Conservation (phyloP, 2,329 filamentous ascomycete species). For the Botrytis sinoallii region DNA sequence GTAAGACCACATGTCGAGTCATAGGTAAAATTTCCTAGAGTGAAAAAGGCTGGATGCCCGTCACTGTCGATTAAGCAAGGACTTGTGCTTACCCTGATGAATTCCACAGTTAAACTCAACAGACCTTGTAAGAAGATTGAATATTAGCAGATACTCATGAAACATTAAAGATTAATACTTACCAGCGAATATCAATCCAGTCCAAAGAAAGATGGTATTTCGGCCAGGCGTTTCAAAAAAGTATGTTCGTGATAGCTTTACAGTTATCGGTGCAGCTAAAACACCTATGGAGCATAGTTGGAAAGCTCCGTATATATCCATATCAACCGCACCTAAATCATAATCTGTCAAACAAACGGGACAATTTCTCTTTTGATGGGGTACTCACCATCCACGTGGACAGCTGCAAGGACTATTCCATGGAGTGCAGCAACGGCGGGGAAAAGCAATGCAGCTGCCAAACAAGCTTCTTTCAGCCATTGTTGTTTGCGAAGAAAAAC, state of each 20-base stretch:
- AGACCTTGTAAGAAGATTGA: constrained; percentile 44
- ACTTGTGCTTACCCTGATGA: constrained; percentile 51
- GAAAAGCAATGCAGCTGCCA: constrained; percentile 60
- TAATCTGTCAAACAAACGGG: constrained; percentile 10
- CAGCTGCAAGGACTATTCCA: constrained; percentile 56
- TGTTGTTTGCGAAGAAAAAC: constrained; percentile 58
- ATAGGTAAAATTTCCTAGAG: constrained; percentile 45
- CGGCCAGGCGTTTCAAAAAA: constrained; percentile 57
- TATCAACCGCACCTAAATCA: constrained; percentile 56
- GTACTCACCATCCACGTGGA: constrained; percentile 56
- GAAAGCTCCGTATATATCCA: constrained; percentile 67
- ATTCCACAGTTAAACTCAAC: constrained; percentile 61
- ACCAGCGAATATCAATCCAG: constrained; percentile 58
- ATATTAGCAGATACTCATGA: not conserved
- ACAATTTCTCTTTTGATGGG: not conserved
- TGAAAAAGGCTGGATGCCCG: constrained; percentile 40
- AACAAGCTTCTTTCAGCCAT: constrained; percentile 61
- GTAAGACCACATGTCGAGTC: constrained; percentile 45
- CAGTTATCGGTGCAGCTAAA: constrained; percentile 60
- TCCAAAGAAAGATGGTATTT: constrained; percentile 67
- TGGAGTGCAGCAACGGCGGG: constrained; percentile 64
- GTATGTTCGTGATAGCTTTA: constrained; percentile 60
- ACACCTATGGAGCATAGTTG: constrained; percentile 66
- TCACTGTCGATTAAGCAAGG: constrained; percentile 44
- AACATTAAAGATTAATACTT: constrained; percentile 26